phyloP scores from a whole-genome alignment of 2,329 filamentous ascomycete species.

The Diplodia corticola region DNA sequence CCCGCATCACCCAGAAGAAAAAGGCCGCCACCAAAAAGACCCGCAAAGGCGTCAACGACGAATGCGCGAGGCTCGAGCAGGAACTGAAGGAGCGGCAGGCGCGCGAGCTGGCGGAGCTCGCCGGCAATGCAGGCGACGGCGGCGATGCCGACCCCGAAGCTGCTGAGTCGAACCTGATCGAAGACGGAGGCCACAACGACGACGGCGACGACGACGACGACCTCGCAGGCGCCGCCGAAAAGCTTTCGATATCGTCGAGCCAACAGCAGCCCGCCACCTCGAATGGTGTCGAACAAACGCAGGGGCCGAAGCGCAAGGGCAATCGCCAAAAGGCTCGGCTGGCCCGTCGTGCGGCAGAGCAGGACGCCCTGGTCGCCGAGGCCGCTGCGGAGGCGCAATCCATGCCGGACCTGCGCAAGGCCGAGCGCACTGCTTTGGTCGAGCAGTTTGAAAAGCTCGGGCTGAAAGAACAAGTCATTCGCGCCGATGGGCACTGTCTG shows the following conservation, averaged over 20 bases:
- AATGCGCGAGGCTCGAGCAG: slow-evolving; percentile 59
- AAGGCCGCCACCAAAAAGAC: slow-evolving; percentile 89
- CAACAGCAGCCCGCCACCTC: slow-evolving; percentile 1
- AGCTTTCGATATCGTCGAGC: slow-evolving; percentile 26
- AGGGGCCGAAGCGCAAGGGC: slow-evolving; percentile 62
- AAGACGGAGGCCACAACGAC: slow-evolving; percentile 22
- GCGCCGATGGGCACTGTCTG: slow-evolving; percentile 90
- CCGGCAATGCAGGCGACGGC: slow-evolving; percentile 38
- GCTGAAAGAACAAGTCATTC: slow-evolving; percentile 75
- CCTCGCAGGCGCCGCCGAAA: slow-evolving; percentile 22
- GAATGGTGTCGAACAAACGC: slow-evolving; percentile 8
- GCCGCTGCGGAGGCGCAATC: slow-evolving; percentile 71
- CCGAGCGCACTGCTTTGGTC: slow-evolving; percentile 61
- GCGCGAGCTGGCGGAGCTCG: slow-evolving; percentile 50
- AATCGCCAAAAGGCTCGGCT: slow-evolving; percentile 91
- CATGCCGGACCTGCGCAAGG: slow-evolving; percentile 41
- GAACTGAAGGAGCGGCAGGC: slow-evolving; percentile 58
- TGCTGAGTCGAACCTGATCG: not conserved
- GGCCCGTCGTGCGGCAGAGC: slow-evolving; percentile 83
- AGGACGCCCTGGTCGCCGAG: slow-evolving; percentile 65
- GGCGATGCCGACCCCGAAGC: slow-evolving; percentile 1
- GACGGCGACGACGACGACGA: slow-evolving; percentile 24
- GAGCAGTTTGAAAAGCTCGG: slow-evolving; percentile 62
- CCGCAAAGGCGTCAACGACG: slow-evolving; percentile 61
- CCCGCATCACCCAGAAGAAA: slow-evolving; percentile 89